Percentiles rank a stretch among this genome's conserved stretches.
Evolutionary conservation across 2,329 filamentous ascomycete genomes (phyloP).

Genomic region (Geosmithia putterillii): DNA sequence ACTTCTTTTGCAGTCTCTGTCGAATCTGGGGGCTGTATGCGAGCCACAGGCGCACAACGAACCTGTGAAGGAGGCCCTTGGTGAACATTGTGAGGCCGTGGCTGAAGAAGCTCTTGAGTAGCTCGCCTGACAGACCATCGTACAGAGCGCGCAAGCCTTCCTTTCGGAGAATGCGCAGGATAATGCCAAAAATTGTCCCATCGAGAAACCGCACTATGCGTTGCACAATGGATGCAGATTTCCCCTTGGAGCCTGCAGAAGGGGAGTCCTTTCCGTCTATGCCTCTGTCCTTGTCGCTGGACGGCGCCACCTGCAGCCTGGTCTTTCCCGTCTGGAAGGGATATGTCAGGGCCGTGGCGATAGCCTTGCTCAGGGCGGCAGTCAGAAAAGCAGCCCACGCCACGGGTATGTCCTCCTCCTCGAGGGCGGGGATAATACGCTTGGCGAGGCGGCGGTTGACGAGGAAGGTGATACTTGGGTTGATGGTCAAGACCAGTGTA

Average conservation of each 20-base stretch:
- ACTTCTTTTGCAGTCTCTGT: constrained; percentile 4
- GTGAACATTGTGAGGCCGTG: constrained; percentile 82
- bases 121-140: constrained; percentile 61
- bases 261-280: constrained; percentile 1
- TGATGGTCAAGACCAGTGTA: constrained; percentile 66
- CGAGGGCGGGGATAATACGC: constrained; percentile 36
- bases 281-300: neutral
- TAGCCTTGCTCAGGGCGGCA: constrained; percentile 67
- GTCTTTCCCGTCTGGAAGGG: constrained; percentile 81
- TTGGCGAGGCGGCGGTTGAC: constrained; percentile 62
- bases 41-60: constrained; percentile 63
- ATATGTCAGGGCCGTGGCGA: constrained; percentile 68
- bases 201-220: constrained; percentile 13
- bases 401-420: constrained; percentile 24
- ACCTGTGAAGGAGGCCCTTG: constrained; percentile 64
- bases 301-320: constrained; percentile 51
- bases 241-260: constrained; percentile 3
- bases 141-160: constrained; percentile 65
- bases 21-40: constrained; percentile 19
- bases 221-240: constrained; percentile 2
- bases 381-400: constrained; percentile 31
- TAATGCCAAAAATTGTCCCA: constrained; percentile 48
- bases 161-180: constrained; percentile 41
- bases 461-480: constrained; percentile 78
- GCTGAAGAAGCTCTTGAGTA: constrained; percentile 73